These are phyloP conservation scores for Abrus precatorius DNA, from an alignment of 306 rosid genomes.

Conservation along the genomic window DNA sequence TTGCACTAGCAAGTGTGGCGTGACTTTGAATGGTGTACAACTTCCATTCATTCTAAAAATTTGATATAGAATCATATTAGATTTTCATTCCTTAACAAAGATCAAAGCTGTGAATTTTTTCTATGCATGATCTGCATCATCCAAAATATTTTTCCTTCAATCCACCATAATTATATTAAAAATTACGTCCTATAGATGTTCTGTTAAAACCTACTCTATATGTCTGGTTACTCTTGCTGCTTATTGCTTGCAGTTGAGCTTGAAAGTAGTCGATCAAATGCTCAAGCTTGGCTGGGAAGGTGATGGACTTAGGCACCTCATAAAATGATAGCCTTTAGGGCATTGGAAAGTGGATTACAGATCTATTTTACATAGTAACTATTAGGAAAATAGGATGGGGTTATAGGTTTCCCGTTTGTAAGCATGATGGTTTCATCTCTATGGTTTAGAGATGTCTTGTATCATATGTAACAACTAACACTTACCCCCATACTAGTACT, in stretches of 20 bases:
- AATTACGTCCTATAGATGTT: background rate
- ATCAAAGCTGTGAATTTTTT: background rate
- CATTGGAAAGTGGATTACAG: conserved; percentile 41
- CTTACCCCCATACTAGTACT: conserved; percentile 45
- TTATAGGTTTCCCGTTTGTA: conserved; percentile 44
- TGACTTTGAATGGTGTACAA: conserved; percentile 12
- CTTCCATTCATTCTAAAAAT: conserved; percentile 2
- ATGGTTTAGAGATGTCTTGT: conserved; percentile 55
- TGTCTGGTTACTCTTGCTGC: conserved; percentile 46
- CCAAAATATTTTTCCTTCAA: conserved; percentile 14
- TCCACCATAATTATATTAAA: background rate
- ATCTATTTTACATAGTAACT: conserved; percentile 44
- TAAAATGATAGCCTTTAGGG: conserved; percentile 68
- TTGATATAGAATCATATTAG: background rate
- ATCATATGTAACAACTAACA: conserved; percentile 58
- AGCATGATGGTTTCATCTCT: conserved; percentile 46
- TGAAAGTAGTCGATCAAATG: conserved; percentile 97
- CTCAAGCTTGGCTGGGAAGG: conserved; percentile 99
- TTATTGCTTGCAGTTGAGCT: conserved; percentile 84
- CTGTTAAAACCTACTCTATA: conserved; percentile 25
- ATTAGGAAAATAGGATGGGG: conserved; percentile 51
- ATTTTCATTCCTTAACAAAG: conserved; percentile 11
- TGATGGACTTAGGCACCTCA: conserved; percentile 76
- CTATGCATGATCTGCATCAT: background rate
- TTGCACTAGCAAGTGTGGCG: conserved; percentile 1